Conservation (phyloP, 805 yeast species). For the Candida gorgasii region DNA sequence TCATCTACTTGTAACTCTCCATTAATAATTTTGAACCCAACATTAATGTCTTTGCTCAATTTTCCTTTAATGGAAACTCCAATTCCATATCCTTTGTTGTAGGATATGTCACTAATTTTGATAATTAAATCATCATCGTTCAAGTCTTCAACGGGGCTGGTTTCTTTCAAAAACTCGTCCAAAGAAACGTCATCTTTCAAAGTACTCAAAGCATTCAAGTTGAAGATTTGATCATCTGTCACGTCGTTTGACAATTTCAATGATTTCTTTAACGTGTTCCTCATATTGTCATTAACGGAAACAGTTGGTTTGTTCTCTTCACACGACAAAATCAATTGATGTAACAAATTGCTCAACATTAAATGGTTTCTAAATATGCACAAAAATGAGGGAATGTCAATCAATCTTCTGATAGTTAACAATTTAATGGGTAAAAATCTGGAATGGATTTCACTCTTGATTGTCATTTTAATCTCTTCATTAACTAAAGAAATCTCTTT, state of each 20-base stretch:
- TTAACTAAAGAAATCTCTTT: constrained; percentile 11
- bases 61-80: constrained; percentile 21
- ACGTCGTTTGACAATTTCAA: constrained; percentile 37
- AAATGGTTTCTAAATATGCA: constrained; percentile 34
- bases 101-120: constrained; percentile 23
- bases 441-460: constrained; percentile 17
- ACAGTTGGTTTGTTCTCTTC: neutral
- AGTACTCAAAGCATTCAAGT: constrained; percentile 29
- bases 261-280: constrained; percentile 33
- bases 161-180: constrained; percentile 28
- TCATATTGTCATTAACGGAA: constrained; percentile 14
- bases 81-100: constrained; percentile 6
- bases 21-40: constrained; percentile 30
- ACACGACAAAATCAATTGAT: constrained; percentile 5
- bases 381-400: constrained; percentile 25
- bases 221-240: constrained; percentile 40
- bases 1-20: constrained; percentile 24
- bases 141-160: constrained; percentile 2
- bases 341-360: constrained; percentile 25
- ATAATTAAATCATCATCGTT: constrained; percentile 20
- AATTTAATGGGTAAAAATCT: constrained; percentile 24
- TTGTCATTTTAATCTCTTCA: neutral
- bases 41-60: constrained; percentile 14
- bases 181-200: constrained; percentile 17
- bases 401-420: constrained; percentile 24